Conservation (phyloP, 495 filamentous ascomycete species). For the Pyrenula aspistea region DNA sequence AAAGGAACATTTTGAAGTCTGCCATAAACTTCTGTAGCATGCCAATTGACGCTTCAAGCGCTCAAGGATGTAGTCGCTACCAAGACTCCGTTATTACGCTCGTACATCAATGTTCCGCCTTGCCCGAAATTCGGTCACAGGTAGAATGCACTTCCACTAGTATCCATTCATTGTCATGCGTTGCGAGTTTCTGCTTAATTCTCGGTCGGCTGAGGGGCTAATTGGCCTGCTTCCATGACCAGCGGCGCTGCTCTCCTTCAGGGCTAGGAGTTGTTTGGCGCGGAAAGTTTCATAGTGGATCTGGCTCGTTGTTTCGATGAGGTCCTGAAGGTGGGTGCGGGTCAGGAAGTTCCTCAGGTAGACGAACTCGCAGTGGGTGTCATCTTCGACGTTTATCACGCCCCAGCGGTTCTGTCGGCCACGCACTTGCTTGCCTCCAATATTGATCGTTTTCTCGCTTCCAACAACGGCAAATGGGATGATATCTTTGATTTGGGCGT, state of each 20-base stretch:
- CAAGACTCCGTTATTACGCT: not conserved
- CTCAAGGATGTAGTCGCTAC: not conserved
- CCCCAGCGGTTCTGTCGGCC: conserved; percentile 98
- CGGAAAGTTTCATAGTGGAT: conserved; percentile 99
- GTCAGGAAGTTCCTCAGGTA: conserved; percentile 97
- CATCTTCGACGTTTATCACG: conserved; percentile 98
- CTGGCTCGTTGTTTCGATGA: conserved; percentile 99
- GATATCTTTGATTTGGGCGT: conserved; percentile 91
- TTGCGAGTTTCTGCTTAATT: conserved; percentile 92
- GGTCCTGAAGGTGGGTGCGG: conserved; percentile 89
- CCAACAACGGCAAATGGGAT: conserved; percentile 97
- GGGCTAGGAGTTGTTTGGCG: conserved; percentile 91
- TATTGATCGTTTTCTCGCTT: conserved; percentile 93
- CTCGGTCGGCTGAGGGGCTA: conserved; percentile 83
- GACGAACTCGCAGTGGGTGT: conserved; percentile 99
- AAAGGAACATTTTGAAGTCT: not conserved
- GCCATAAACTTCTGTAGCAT: not conserved
- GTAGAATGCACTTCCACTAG: conserved; percentile 23
- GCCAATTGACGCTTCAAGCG: not conserved
- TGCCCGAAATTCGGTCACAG: not conserved
- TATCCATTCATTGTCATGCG: conserved; percentile 98
- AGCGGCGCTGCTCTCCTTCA: conserved; percentile 91
- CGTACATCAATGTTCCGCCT: not conserved
- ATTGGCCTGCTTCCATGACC: conserved; percentile 85
- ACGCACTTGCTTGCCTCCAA: conserved; percentile 94